Base-by-base conservation (phyloP, 108 stramenopile species). In the Fragilariopsis cylindrus region DNA sequence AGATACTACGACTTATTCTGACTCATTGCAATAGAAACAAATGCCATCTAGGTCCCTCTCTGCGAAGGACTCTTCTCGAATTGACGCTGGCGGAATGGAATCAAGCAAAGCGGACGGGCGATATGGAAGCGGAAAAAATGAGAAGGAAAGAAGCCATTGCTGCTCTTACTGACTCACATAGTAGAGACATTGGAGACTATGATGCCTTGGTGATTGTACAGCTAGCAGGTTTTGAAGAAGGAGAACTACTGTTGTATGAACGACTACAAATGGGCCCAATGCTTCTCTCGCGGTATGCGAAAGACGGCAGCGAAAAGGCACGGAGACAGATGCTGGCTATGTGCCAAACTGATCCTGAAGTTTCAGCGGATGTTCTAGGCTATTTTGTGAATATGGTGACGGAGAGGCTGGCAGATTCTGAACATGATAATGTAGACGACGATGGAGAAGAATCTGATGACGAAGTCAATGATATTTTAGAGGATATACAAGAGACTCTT, bases 21-120 rank as follows among this genome's bases (percentile, higher is more conserved):
- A 84, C 94, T 1, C 89, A 92, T 76, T 92, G 91, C 70, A 87
- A 91, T 50, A 85, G 89, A 39, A 90, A 86, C 72, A 90, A 87
- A 55, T 91, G 87, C 74, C 69, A 71, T 3, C 71, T 95, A 60
- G 88, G 87, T 7, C 91, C 91, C 12, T 85, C 81, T 40, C 76
- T 95, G n/a, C 78, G 88, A 60, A 76, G 91, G 40, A 90, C 89
- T 5, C 71, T 91, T 67, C 75, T 95, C 53, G 94, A 95, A 70
- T 70, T 95, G 56, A 92, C 91, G 43, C 76, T 95, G 65, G 87
- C 84, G 44, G 94, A 95, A 78, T 95, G 94, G 94, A 90, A 90
- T 49, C 70, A 82, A 11, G 88, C 88, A 50, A 91, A 91, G 53
- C 77, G 90, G 4, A 82, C 80, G 2, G 90, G 90, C 12, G 94